Percentiles rank a stretch among this genome's conserved stretches.
phyloP scores from a whole-genome alignment of 2,329 filamentous ascomycete species.

The Colletotrichum eleusines region DNA sequence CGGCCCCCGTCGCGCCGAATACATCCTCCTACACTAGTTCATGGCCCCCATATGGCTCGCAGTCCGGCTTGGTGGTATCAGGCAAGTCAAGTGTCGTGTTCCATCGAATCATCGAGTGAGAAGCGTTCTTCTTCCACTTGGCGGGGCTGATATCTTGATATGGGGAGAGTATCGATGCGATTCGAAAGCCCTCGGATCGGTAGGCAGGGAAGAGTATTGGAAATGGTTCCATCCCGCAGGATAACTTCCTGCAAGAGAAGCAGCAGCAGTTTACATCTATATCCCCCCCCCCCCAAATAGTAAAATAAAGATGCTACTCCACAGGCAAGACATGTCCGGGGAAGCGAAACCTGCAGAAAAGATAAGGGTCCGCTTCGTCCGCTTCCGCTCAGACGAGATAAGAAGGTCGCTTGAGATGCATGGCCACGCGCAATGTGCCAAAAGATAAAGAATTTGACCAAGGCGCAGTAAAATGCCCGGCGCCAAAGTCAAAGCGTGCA shows the following conservation, averaged over 20 bases:
- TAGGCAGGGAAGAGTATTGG: not conserved
- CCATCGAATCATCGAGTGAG: no score
- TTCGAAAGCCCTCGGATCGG: constrained; percentile 2
- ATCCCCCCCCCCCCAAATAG: no score
- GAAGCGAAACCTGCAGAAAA: constrained; percentile 22
- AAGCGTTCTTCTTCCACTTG: not conserved
- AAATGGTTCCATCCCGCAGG: no score
- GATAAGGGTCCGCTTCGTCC: constrained; percentile 20
- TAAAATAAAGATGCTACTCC: not conserved
- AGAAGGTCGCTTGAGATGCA: constrained; percentile 19
- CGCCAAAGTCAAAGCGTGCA: constrained; percentile 15
- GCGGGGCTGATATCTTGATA: not conserved
- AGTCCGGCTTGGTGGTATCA: not conserved
- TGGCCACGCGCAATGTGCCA: not conserved
- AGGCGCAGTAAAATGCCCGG: constrained; percentile 9
- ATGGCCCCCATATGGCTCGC: not conserved
- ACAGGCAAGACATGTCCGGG: constrained; percentile 8
- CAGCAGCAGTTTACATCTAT: constrained; percentile 17
- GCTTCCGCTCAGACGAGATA: constrained; percentile 19
- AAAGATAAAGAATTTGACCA: constrained; percentile 26
- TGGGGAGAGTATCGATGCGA: not conserved
- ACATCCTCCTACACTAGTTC: not conserved
- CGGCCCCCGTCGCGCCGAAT: not conserved
- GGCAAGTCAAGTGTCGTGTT: not conserved
- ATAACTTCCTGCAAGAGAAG: not conserved